Percentiles rank a stretch among this genome's conserved stretches.
Evolutionary conservation across 228 moss, liverwort and hornwort species (phyloP).

Genomic region (Sphagnum fallax): DNA sequence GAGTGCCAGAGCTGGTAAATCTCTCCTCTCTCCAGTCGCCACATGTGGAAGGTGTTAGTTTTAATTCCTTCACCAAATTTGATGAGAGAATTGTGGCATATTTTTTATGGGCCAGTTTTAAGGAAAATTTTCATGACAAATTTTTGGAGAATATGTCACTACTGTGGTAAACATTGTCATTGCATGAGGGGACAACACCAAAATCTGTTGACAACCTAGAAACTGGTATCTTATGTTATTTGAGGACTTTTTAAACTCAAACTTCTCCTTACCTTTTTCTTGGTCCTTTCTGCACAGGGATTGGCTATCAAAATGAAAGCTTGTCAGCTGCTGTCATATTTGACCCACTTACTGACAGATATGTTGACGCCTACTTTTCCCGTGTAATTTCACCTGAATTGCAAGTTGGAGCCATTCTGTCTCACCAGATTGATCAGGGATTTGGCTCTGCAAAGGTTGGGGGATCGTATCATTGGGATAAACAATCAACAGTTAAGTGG

Average conservation of each 20-base stretch:
- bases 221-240: not conserved
- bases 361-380: slow-evolving; percentile 2
- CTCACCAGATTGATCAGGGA: slow-evolving; percentile 15
- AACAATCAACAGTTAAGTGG: slow-evolving; percentile 29
- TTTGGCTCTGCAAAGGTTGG: slow-evolving; percentile 14
- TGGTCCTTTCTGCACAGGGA: slow-evolving; percentile 15
- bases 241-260: not conserved
- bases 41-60: not conserved
- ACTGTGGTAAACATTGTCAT: too few relatives aligned
- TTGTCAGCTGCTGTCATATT: slow-evolving; percentile 16
- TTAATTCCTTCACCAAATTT: not conserved
- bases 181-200: too few relatives aligned
- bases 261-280: not conserved
- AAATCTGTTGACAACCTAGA: too few relatives aligned
- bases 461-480: slow-evolving; percentile 19
- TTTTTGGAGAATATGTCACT: too few relatives aligned
- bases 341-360: slow-evolving; percentile 33
- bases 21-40: not conserved
- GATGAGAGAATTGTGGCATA: not conserved
- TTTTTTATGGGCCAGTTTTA: too few relatives aligned
- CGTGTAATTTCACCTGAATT: slow-evolving; percentile 17
- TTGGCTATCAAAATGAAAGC: slow-evolving; percentile 22
- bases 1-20: slow-evolving; percentile 29
- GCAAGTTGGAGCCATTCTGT: slow-evolving; percentile 30
- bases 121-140: too few relatives aligned